Base-by-base conservation (phyloP, 345 rosid genomes). In the Triadica sebifera region DNA sequence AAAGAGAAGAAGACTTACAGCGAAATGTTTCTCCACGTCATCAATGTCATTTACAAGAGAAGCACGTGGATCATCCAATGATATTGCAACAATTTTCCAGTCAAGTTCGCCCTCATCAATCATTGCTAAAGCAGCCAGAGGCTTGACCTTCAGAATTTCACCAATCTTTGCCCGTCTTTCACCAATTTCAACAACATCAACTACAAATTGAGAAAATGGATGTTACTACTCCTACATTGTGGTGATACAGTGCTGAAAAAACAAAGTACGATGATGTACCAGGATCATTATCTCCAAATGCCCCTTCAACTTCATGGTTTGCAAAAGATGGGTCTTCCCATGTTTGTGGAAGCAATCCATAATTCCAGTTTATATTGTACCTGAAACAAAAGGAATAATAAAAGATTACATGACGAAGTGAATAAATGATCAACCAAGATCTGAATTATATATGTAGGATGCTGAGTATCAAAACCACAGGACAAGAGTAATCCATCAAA, bases 81-180 rank as follows among this genome's bases (percentile, higher is more conserved):
- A 91, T 77, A 93, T 89, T 39, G 92, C 92, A 75, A 96, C 93
- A 65, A 96, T 89, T 83, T 96, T 96, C 99, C 98, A 96, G 86
- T 93, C 97, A 69, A 96, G 91, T 77, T 96, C 98, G 66, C 99
- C 99, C 80, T 96, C 99, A 78, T 96, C 99, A 80, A 91, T 86
- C 99, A 96, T 96, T 63, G 98, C 97, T 68, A 93, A 77, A 62
- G 92, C 96, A 80, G 85, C 98, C 83, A 93, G 66, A 37, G 99
- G 99, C 84, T 93, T 95, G 81, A 93, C 85, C 78, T 80, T 88
- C 1, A 95, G 83, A 78, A 95, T 73, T 71, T 93, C 93, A 20
- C 97, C 98, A 70, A 87, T 86, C 84, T 89, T 84, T 81, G 89
- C 77, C 65, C 67, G 85, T 6, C 78, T 79, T 65, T 91, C 92